Evolutionary conservation across 257 asterid species (phyloP).

Genomic region (Ilex asprella): DNA sequence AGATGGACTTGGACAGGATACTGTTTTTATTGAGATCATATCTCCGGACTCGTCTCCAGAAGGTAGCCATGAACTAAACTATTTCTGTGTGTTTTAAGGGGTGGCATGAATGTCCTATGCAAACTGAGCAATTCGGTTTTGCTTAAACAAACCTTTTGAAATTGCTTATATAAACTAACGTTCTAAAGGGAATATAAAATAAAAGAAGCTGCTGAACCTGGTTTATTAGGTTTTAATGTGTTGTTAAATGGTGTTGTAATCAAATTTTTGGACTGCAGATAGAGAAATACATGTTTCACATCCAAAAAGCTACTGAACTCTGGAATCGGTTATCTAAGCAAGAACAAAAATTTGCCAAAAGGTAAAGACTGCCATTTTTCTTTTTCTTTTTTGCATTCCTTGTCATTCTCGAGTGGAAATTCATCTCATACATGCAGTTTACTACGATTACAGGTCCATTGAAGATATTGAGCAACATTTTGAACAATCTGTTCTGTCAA

Average conservation of each 20-base stretch:
- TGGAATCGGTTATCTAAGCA: constrained; percentile 63
- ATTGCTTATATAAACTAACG: background rate
- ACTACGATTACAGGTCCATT: constrained; percentile 42
- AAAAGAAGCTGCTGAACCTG: too few species aligned
- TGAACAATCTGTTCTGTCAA: constrained; percentile 64
- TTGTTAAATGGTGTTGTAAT: too few species aligned
- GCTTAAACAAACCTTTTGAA: background rate
- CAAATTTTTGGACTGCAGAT: constrained; percentile 35
- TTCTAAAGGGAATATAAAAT: too few species aligned
- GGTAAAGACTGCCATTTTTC: constrained; percentile 28
- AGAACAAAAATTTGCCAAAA: constrained; percentile 56
- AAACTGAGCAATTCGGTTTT: background rate
- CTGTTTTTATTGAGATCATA: constrained; percentile 76
- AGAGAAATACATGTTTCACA: constrained; percentile 62
- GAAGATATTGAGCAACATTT: constrained; percentile 59
- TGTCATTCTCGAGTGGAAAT: background rate
- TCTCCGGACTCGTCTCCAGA: constrained; percentile 81
- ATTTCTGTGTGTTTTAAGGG: constrained; percentile 1
- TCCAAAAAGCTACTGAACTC: constrained; percentile 46
- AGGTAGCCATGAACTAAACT: constrained; percentile 39
- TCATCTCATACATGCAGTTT: background rate
- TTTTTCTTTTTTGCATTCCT: background rate
- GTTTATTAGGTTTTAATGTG: too few species aligned
- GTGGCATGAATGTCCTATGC: background rate
- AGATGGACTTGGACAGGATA: constrained; percentile 89